Conservation (phyloP, 108 stramenopile species). For the Aureococcus anophagefferens region DNA sequence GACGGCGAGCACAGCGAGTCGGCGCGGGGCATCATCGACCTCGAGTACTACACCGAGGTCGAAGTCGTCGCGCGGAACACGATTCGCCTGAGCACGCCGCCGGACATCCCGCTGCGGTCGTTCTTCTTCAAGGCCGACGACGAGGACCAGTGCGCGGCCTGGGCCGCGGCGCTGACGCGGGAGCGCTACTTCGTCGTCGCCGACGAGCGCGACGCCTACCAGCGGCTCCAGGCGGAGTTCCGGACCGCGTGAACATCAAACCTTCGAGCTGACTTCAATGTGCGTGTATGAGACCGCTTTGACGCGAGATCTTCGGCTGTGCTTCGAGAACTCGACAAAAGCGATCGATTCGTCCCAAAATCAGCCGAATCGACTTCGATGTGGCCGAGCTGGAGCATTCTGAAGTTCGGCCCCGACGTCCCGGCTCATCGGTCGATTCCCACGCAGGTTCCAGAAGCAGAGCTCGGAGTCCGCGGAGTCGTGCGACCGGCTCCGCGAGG, state of each 20-base stretch:
- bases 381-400: no score
- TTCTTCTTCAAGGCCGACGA: conserved; percentile 75
- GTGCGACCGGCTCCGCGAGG: neutral
- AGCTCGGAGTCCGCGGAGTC: neutral
- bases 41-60: conserved; percentile 81
- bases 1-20: conserved; percentile 33
- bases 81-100: conserved; percentile 66
- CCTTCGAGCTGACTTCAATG: no score
- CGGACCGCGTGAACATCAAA: no score
- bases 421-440: no score
- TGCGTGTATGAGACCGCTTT: no score
- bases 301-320: no score
- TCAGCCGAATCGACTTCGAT: no score
- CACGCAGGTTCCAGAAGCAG: no score
- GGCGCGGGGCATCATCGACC: conserved; percentile 77
- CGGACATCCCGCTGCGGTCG: conserved; percentile 63
- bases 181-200: conserved; percentile 64
- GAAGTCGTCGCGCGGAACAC: conserved; percentile 29
- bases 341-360: no score
- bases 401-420: no score
- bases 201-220: conserved; percentile 69
- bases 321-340: no score
- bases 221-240: conserved; percentile 13
- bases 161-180: conserved; percentile 61
- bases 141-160: conserved; percentile 55